These are phyloP conservation scores for Globisporangium acanthophoron DNA, from an alignment of 352 stramenopile genomes.

Conservation along the genomic window DNA sequence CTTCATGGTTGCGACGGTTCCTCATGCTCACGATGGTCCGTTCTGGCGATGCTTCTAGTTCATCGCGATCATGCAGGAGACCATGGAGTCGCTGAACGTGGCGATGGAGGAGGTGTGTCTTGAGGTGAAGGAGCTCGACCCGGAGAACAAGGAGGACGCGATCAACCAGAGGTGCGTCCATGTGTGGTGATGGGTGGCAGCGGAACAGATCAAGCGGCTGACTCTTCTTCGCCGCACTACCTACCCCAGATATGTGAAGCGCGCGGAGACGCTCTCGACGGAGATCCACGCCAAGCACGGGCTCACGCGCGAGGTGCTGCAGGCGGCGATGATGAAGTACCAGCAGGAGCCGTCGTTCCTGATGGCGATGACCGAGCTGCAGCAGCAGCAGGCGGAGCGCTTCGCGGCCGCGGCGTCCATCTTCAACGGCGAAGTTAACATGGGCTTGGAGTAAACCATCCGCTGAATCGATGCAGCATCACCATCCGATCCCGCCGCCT, in stretches of 20 bases:
- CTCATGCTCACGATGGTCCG: no score
- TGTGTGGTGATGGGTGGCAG: not conserved
- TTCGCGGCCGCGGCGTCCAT: slow-evolving; percentile 78
- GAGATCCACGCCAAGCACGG: slow-evolving; percentile 88
- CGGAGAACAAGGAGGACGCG: slow-evolving; percentile 85
- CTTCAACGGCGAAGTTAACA: slow-evolving; percentile 89
- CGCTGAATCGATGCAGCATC: not conserved
- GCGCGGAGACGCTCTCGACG: slow-evolving; percentile 72
- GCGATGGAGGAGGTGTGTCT: slow-evolving; percentile 87
- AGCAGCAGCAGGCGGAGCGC: slow-evolving; percentile 82
- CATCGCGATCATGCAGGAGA: slow-evolving; percentile 88
- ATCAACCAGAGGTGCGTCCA: slow-evolving; percentile 70
- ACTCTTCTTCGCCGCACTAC: not conserved
- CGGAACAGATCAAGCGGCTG: not conserved
- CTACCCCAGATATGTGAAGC: slow-evolving; percentile 74
- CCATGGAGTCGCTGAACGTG: slow-evolving; percentile 87
- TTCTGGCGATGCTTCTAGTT: slow-evolving; percentile 31
- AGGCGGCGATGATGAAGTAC: slow-evolving; percentile 91
- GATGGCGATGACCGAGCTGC: slow-evolving; percentile 83
- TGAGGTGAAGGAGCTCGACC: slow-evolving; percentile 85
- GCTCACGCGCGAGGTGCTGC: slow-evolving; percentile 79
- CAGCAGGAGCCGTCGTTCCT: slow-evolving; percentile 85
- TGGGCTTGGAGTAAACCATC: slow-evolving; percentile 67
- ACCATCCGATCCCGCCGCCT: not conserved
- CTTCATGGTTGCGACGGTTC: not conserved